Evolutionary conservation across 2,329 filamentous ascomycete species (phyloP), one percentile per base, ranked within the genome.

Genomic region (Venturia pyrina): DNA sequence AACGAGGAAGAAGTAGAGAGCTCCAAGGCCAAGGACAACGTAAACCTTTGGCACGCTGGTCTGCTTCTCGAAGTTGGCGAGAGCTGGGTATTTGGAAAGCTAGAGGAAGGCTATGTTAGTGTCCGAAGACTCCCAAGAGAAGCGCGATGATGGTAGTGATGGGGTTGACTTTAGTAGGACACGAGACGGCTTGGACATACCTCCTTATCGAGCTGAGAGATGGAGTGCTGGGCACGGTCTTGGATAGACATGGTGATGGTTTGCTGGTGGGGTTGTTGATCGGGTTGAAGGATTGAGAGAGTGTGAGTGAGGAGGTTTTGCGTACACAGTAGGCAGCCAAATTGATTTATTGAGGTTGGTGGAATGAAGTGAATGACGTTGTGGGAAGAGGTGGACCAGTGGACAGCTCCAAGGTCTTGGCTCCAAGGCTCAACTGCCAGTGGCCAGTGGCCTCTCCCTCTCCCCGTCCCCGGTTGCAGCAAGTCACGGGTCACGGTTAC

Each of bases 1-100:
- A 79, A 95, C 90, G 72, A 95, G 86, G 82, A 93, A 91, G 81
- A 95, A 91, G 83, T 96, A 96, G 70, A 93, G 85, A 63, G 87
- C 87, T 68, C 79, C 88, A 67, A 91, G 75, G 72, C 90, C 91
- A 72, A 93, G 87, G 74, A 90, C 84, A 70, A 86, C 88, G 77
- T 96, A 95, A 73, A 90, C 88, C 83, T 96, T 96, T 75, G 91
- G 91, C 63, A 95, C 84, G 67, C 85, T 87, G 70, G 88, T 89
- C 78, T 90, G 87, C 84, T 88, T 90, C 85, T 96, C 91, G 73
- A 95, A 84, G 81, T 93, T 91, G 84, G 87, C 89, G 76, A 95
- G 85, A 73, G 84, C 79, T 72, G 89, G 89, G 81, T 95, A 95
- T 79, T 93, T 93, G 78, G 89, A 90, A 71, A 95, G 87, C 90